Base-by-base conservation (phyloP, 768 basidiomycete genomes). In the Cyclocybe aegerita region DNA sequence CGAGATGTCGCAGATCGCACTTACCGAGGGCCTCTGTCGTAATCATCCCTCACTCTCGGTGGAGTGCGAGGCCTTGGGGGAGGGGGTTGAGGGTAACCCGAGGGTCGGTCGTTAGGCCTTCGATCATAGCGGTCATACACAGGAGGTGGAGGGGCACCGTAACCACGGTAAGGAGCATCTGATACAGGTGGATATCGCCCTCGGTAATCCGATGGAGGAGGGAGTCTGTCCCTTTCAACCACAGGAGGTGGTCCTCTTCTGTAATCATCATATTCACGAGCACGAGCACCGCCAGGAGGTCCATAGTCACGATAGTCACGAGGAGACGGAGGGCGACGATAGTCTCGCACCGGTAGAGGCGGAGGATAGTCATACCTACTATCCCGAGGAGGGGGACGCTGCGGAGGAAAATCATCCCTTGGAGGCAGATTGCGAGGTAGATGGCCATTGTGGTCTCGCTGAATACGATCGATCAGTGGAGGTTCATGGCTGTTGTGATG, bases 221-320 rank as follows among this genome's bases (percentile, higher is more conserved):
- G 73, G 7, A 82, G 86, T 40, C 85, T 77, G 23, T 80, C 79
- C 38, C 79, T 70, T 11, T 78, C 77, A 56, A 58, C 55, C 34
- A 61, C 48, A 60, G 72, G 52, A 12, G 72, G 66, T 53, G 72
- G 72, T 32, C 75, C 76, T 48, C 76, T 72, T 60, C 84, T 77
- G 56, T 82, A 85, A 43, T 91, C 90, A 57, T 92, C 87, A 58
- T 81, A 77, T 42, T 91, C 87, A 50, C 85, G 80, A 57, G 72
- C 81, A 41, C 83, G 78, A 59, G 72, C 69, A 53, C 74, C 59
- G 55, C 72, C 68, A 52, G 76, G 68, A 37, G 77, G 69, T 53
- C 76, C 74, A 66, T 86, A 83, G 50, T 89, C 88, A 35, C 85
- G 75, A 60, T 80, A 82, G 9, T 88, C 88, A 56, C 86, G 76